Evolutionary conservation across 2,329 filamentous ascomycete genomes (phyloP).

Genomic region (Colletotrichum falcatum): DNA sequence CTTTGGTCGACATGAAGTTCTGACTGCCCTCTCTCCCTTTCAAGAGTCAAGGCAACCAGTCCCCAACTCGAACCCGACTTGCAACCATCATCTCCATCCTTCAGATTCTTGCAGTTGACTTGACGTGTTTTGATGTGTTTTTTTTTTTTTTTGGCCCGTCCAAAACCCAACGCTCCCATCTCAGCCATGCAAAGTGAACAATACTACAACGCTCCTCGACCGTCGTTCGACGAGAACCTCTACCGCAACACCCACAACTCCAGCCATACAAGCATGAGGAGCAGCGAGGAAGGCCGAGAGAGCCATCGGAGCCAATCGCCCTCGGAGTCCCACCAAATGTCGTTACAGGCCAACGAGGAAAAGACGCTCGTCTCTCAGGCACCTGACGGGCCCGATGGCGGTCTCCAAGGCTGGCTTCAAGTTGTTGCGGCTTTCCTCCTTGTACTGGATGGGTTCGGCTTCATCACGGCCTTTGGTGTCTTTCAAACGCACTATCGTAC

Average conservation of each 20-base stretch:
- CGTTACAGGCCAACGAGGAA: slow-evolving; percentile 10
- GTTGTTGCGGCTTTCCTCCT: slow-evolving; percentile 55
- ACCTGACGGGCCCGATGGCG: slow-evolving; percentile 28
- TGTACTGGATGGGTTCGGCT: slow-evolving; percentile 58
- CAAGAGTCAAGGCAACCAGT: not conserved
- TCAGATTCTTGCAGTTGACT: not conserved
- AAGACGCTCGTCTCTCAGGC: not conserved
- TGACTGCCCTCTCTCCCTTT: not conserved
- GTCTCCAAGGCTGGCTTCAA: slow-evolving; percentile 51
- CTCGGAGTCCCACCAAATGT: slow-evolving; percentile 5
- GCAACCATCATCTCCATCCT: not conserved
- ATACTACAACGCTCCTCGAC: not conserved
- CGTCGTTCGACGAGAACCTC: not conserved
- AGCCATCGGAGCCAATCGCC: not conserved
- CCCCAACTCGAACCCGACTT: not conserved
- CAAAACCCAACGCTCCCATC: not conserved
- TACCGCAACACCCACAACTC: not conserved
- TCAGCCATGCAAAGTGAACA: not conserved
- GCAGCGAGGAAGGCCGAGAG: slow-evolving; percentile 2
- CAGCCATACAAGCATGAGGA: slow-evolving; percentile 14
- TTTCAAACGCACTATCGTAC: slow-evolving; percentile 58
- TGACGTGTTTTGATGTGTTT: no score
- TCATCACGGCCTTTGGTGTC: slow-evolving; percentile 59
- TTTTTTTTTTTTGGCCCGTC: not conserved
- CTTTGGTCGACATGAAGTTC: slow-evolving; percentile 27